Percentiles rank a stretch among this genome's conserved stretches.
Evolutionary conservation across 345 rosid genomes (phyloP).

Genomic region (Populus euphratica): DNA sequence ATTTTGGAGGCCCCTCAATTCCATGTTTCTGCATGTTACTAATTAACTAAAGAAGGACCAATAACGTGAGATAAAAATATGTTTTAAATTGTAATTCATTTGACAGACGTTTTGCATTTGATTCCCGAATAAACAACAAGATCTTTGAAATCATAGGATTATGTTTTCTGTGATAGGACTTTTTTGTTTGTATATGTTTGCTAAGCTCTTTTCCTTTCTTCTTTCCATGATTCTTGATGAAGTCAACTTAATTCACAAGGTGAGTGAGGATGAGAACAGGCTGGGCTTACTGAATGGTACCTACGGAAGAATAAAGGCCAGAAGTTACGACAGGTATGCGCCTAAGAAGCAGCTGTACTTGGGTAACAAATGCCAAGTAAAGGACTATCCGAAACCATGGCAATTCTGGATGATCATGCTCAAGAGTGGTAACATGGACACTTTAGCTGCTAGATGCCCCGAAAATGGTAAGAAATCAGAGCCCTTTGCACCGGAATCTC

Average conservation of each 20-base stretch:
- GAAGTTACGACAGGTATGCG: conserved; percentile 57
- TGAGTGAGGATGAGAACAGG: conserved; percentile 54
- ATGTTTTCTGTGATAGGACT: no score
- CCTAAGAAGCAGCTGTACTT: conserved; percentile 60
- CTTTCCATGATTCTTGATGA: background rate
- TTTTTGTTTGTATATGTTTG: background rate
- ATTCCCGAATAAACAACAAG: no score
- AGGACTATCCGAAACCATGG: conserved; percentile 59
- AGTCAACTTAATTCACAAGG: conserved; percentile 44
- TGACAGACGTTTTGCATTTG: no score
- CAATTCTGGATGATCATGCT: conserved; percentile 91
- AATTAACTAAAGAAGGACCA: no score
- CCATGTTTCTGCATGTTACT: no score
- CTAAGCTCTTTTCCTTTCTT: background rate
- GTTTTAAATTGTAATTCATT: no score
- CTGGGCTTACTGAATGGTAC: conserved; percentile 48
- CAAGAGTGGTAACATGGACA: conserved; percentile 79
- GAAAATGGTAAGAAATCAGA: conserved; percentile 44
- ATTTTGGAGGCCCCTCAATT: no score
- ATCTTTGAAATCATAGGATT: no score
- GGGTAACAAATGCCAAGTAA: conserved; percentile 58
- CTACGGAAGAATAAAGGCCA: conserved; percentile 30
- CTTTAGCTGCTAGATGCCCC: conserved; percentile 55
- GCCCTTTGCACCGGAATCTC: conserved; percentile 38
- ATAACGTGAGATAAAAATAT: no score